These are phyloP conservation scores for Stagonosporopsis tanaceti DNA, from an alignment of 2,329 filamentous ascomycete genomes.

Conservation along the genomic window DNA sequence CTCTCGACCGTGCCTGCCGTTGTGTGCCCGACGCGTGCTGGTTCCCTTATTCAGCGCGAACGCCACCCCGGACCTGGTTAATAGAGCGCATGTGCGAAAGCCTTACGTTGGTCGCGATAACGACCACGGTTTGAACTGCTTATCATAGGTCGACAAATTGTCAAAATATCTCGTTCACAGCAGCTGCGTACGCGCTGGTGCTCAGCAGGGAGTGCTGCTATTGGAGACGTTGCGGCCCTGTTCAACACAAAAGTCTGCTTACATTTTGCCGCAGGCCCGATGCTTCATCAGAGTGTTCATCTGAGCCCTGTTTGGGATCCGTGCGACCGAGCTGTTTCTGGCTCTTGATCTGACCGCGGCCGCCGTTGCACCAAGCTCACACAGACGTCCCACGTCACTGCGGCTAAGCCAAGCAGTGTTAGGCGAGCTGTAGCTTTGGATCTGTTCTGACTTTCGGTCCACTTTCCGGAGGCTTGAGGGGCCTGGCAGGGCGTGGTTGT, in stretches of 20 bases:
- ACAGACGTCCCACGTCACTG: conserved; percentile 8
- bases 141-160: conserved; percentile 9
- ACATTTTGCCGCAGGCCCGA: conserved; percentile 1
- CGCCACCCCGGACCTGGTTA: conserved; percentile 18
- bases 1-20: conserved; percentile 15
- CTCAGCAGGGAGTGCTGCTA: not conserved
- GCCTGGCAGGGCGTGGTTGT: conserved; percentile 5
- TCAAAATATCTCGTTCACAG: conserved; percentile 14
- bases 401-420: conserved; percentile 7
- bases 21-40: conserved; percentile 10
- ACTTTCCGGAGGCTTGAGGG: conserved; percentile 9
- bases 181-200: conserved; percentile 10
- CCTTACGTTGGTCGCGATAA: conserved; percentile 22
- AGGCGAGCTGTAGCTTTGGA: not conserved
- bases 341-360: conserved; percentile 5
- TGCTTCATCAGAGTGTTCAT: conserved; percentile 5
- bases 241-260: conserved; percentile 1
- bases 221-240: conserved; percentile 9
- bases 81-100: conserved; percentile 16
- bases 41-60: conserved; percentile 6
- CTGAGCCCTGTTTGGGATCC: conserved; percentile 9
- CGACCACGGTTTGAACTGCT: not conserved
- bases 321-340: conserved; percentile 15
- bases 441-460: conserved; percentile 1
- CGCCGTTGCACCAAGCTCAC: conserved; percentile 16